Percentiles rank a stretch among this genome's conserved stretches.
These are phyloP conservation scores for Coemansia sp. DNA, from an alignment of 192 early-diverging fungal genomes.

Conservation along the genomic window DNA sequence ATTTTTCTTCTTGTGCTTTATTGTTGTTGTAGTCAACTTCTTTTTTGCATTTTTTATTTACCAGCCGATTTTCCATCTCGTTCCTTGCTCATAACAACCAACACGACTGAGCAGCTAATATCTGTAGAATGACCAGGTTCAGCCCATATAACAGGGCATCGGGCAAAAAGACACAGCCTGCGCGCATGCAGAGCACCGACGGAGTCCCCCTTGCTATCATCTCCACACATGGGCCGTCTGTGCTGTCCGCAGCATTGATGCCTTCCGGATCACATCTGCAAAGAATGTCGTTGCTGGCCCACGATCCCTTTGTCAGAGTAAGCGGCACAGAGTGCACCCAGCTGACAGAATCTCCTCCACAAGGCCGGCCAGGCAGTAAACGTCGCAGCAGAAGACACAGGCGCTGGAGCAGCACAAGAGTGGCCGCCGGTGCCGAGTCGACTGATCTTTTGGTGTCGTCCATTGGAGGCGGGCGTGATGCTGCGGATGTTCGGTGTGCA, in stretches of 20 bases:
- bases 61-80: too few relatives aligned
- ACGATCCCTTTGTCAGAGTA: slow-evolving; percentile 11
- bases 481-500: slow-evolving; percentile 18
- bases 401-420: neutral
- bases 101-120: too few relatives aligned
- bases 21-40: too few relatives aligned
- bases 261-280: slow-evolving; percentile 23
- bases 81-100: too few relatives aligned
- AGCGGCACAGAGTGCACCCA: neutral
- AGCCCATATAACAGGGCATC: neutral
- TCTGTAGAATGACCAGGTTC: neutral
- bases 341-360: neutral
- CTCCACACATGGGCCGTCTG: slow-evolving; percentile 31
- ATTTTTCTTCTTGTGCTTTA: too few relatives aligned
- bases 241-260: slow-evolving; percentile 28
- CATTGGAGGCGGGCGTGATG: slow-evolving; percentile 13
- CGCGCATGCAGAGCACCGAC: neutral
- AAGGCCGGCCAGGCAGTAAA: slow-evolving; percentile 4
- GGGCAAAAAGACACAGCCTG: neutral
- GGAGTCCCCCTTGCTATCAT: slow-evolving; percentile 32
- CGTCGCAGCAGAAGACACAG: neutral
- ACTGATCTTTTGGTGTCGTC: slow-evolving; percentile 27
- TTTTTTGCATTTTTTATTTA: too few relatives aligned
- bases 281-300: slow-evolving; percentile 20
- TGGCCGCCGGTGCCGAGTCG: neutral